A percentile compares a stretch with the other conserved stretches of the same genome.
Evolutionary conservation across 1,284 basidiomycete species (phyloP).

Genomic region (Ceratobasidium sp.): DNA sequence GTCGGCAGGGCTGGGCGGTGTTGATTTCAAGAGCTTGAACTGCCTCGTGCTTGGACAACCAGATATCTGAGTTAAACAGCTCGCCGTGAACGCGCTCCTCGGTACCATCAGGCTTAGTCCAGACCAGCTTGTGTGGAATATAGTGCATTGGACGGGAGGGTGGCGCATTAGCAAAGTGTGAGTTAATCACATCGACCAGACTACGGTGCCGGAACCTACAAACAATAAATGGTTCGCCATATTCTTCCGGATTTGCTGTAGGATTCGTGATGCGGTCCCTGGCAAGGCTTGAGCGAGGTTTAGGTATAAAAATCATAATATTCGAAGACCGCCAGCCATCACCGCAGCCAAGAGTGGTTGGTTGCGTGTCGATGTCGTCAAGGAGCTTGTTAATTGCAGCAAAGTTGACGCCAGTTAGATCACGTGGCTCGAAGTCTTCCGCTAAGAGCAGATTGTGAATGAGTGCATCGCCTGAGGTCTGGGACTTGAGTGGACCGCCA

Average conservation of each 20-base stretch:
- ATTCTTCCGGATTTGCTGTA: neutral
- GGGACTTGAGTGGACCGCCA: neutral
- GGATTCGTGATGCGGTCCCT: neutral
- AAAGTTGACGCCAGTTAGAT: neutral
- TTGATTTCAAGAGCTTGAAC: neutral
- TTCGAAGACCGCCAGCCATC: neutral
- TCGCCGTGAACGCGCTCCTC: slow-evolving; percentile 53
- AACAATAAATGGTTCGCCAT: neutral
- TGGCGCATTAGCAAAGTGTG: neutral
- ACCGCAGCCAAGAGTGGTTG: neutral
- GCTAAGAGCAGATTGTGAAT: neutral
- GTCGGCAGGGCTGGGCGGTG: slow-evolving; percentile 49
- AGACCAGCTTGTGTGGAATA: neutral
- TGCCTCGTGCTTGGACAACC: slow-evolving; percentile 53
- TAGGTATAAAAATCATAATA: neutral
- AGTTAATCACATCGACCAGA: slow-evolving; percentile 6
- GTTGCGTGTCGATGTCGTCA: slow-evolving; percentile 38
- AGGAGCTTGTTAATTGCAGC: slow-evolving; percentile 48
- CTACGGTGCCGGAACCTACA: neutral
- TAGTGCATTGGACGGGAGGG: neutral
- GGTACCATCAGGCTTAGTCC: neutral
- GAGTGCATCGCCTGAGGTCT: neutral
- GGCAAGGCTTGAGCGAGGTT: too few species aligned
- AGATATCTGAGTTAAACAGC: slow-evolving; percentile 56
- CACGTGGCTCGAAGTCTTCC: neutral